Evolutionary conservation across 2,329 filamentous ascomycete genomes (phyloP), one percentile per base, ranked within the genome.

Genomic region (Apiospora koreana): DNA sequence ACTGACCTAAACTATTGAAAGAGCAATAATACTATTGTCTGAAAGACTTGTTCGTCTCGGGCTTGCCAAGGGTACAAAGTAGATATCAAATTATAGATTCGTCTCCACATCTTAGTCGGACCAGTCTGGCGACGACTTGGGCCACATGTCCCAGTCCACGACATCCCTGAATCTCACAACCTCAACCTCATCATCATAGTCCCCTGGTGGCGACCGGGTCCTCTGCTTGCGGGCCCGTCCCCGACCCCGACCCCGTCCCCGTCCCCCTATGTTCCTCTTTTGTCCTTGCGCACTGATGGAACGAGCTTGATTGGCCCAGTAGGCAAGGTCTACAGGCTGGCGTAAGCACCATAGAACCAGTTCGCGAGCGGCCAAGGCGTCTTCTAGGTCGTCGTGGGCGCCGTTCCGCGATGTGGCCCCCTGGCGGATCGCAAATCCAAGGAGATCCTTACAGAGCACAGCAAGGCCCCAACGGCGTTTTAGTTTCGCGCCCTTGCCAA

Each of bases 351-450:
- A 85, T 5, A 86, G 76, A 7, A 81, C 79, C 69, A 87, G 74
- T 72, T 86, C 84, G 18, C 85, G 80, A 0, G 81, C 78, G 2
- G 85, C 84, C 68, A 83, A 78, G 0, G 84, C 81, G 77, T 86
- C 82, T 73, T 86, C 83, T 16, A 86, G 73, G 58, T 80, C 80
- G 74, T 84, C 80, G 64, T 86, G 84, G 1, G 83, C 82, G 6
- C 74, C 76, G 10, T 69, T 74, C 7, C 77, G 72, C 64, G 81
- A 70, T 43, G 65, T 25, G 10, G 77, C 79, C 23, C 48, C 48
- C 25, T 28, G 48, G 12, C 48, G 48, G 31, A 85, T 82, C 18
- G 73, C 71, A 21, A 78, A 71, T 5, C 74, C 72, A 2, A 84
- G 73, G 31, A 83, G 74, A 28, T 78, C 76, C n/a, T 74, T 71